These are phyloP conservation scores for Amanita jacksonii DNA, from an alignment of 768 basidiomycete species.

Conservation along the genomic window DNA sequence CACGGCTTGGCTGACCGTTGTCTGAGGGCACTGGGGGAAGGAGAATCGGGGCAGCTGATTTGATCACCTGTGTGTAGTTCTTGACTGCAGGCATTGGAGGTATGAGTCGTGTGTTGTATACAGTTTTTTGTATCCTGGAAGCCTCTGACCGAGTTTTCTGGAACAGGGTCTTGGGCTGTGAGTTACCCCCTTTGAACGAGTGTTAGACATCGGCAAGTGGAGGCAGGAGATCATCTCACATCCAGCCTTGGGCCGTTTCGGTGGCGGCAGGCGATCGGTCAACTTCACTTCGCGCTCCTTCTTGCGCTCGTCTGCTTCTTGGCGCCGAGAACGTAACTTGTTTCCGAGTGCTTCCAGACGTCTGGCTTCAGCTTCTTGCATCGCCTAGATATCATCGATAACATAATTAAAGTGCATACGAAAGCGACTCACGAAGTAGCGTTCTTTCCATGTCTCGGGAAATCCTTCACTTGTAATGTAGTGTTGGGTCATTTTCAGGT, in stretches of 20 bases:
- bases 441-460: conserved; percentile 58
- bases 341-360: conserved; percentile 55
- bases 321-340: conserved; percentile 55
- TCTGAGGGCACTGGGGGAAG: conserved; percentile 26
- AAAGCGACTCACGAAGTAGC: conserved; percentile 48
- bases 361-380: conserved; percentile 50
- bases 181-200: conserved; percentile 7
- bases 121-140: conserved; percentile 52
- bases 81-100: conserved; percentile 46
- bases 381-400: conserved; percentile 27
- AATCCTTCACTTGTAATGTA: conserved; percentile 32
- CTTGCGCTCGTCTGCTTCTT: conserved; percentile 66
- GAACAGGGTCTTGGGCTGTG: conserved; percentile 58
- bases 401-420: conserved; percentile 8
- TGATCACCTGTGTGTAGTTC: conserved; percentile 30
- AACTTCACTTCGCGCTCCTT: conserved; percentile 69
- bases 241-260: conserved; percentile 47
- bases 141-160: conserved; percentile 71
- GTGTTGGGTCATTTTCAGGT: conserved; percentile 42
- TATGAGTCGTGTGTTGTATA: conserved; percentile 43
- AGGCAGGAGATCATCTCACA: neutral
- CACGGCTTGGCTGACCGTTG: conserved; percentile 26
- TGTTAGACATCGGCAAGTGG: neutral
- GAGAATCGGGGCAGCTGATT: conserved; percentile 23
- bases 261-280: conserved; percentile 58